Percentiles rank a stretch among this genome's conserved stretches.
Conservation (phyloP, 1,284 basidiomycete genomes). For the Laetiporus sulphureus region DNA sequence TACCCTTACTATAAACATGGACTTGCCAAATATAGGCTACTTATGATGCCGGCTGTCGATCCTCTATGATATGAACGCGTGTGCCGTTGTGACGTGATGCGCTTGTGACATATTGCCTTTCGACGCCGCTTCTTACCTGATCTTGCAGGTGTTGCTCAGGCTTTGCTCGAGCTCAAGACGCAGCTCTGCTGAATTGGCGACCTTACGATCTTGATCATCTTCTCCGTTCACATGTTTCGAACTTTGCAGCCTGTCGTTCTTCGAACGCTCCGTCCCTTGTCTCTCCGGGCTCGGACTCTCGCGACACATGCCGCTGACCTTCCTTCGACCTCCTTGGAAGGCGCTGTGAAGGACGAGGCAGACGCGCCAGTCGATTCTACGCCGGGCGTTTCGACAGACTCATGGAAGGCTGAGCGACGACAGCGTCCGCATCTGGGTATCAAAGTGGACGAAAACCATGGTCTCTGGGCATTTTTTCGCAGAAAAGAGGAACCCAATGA, state of each 20-base stretch:
- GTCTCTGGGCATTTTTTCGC: constrained; percentile 72
- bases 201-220: background rate
- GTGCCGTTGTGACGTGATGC: background rate
- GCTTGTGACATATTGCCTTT: background rate
- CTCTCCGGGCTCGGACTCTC: background rate
- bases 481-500: constrained; percentile 36
- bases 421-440: constrained; percentile 38
- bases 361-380: background rate
- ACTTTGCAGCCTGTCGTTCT: background rate
- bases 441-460: constrained; percentile 50
- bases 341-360: background rate
- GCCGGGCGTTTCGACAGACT: no score
- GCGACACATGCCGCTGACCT: constrained; percentile 6
- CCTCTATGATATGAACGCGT: no score
- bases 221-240: background rate
- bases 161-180: no score
- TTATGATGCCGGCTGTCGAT: no score
- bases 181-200: no score
- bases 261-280: background rate
- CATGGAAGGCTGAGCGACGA: no score
- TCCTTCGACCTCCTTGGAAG: background rate
- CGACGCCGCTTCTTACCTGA: no score
- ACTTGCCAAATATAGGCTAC: no score
- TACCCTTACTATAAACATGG: no score
- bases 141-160: no score